These are phyloP conservation scores for Lobosporangium transversale DNA, from an alignment of 192 early-diverging fungal genomes.

Conservation along the genomic window DNA sequence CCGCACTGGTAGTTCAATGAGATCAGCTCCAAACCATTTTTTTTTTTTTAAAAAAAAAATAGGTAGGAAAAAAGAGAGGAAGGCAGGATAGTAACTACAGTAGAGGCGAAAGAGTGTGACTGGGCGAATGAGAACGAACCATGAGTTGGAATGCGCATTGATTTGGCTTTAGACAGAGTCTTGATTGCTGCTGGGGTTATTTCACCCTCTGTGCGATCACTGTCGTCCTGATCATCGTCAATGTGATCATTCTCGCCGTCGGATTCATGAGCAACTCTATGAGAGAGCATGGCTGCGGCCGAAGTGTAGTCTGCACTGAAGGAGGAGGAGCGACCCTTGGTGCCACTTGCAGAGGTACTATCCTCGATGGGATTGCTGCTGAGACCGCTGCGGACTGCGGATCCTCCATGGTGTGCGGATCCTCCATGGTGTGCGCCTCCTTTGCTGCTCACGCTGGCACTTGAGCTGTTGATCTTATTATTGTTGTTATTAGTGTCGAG, in stretches of 20 bases:
- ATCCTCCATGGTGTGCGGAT: too few species aligned
- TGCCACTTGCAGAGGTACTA: too few species aligned
- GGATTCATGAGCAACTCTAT: conserved; percentile 34
- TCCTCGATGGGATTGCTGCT: neutral
- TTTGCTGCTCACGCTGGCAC: neutral
- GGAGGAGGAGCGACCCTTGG: neutral
- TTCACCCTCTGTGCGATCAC: conserved; percentile 50
- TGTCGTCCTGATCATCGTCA: conserved; percentile 41
- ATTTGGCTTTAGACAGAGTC: conserved; percentile 11
- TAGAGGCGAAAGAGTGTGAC: too few species aligned
- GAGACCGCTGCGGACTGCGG: neutral
- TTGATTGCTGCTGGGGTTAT: conserved; percentile 5
- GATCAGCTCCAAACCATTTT: too few species aligned
- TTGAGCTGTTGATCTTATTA: neutral
- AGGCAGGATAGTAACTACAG: too few species aligned
- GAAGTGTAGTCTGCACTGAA: neutral
- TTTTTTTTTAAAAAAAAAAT: too few species aligned
- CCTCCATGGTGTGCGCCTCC: too few species aligned
- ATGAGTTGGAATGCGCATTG: conserved; percentile 15
- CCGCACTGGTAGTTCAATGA: too few species aligned
- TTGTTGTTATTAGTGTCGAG: conserved; percentile 2
- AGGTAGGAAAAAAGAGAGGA: too few species aligned
- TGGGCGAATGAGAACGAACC: too few species aligned
- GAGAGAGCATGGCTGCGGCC: conserved; percentile 17
- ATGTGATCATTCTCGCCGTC: conserved; percentile 21